These are phyloP conservation scores for Actinomortierella ambigua DNA, from an alignment of 371 early-diverging fungal genomes.

Conservation along the genomic window DNA sequence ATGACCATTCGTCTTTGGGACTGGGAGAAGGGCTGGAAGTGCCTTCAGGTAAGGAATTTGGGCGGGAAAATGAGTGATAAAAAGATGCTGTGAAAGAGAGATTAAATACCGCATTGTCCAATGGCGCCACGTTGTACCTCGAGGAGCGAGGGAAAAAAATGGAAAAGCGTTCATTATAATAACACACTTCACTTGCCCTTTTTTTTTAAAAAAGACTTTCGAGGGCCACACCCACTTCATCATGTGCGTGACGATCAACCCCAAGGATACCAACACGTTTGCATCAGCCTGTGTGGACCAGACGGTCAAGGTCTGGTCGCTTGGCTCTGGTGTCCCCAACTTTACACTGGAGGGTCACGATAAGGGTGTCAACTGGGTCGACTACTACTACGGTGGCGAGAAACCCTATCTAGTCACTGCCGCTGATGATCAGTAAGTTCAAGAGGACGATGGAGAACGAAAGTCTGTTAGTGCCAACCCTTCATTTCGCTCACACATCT, in stretches of 20 bases:
- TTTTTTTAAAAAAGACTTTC: constrained; percentile 64
- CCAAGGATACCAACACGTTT: constrained; percentile 97
- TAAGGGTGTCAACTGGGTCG: constrained; percentile 95
- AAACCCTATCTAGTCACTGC: constrained; percentile 94
- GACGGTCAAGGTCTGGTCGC: constrained; percentile 92
- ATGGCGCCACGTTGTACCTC: not conserved
- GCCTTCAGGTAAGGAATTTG: constrained; percentile 78
- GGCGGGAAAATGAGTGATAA: too few relatives aligned
- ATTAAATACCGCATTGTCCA: too few relatives aligned
- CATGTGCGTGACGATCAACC: constrained; percentile 96
- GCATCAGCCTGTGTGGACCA: constrained; percentile 94
- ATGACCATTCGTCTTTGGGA: constrained; percentile 99
- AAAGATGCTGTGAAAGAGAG: too few relatives aligned
- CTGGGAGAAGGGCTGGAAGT: constrained; percentile 98
- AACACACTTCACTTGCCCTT: not conserved
- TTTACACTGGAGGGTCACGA: constrained; percentile 95
- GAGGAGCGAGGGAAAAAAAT: not conserved
- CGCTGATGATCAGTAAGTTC: constrained; percentile 84
- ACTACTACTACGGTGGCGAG: constrained; percentile 94
- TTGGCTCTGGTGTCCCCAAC: constrained; percentile 85
- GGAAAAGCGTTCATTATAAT: not conserved
- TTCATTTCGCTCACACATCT: not conserved
- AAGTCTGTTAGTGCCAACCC: too few relatives aligned
- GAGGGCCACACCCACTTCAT: constrained; percentile 99
- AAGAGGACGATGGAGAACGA: not conserved